Percentiles rank a stretch among this genome's conserved stretches.
Conservation (phyloP, 805 yeast species). For the Deakozyma indianensis region DNA sequence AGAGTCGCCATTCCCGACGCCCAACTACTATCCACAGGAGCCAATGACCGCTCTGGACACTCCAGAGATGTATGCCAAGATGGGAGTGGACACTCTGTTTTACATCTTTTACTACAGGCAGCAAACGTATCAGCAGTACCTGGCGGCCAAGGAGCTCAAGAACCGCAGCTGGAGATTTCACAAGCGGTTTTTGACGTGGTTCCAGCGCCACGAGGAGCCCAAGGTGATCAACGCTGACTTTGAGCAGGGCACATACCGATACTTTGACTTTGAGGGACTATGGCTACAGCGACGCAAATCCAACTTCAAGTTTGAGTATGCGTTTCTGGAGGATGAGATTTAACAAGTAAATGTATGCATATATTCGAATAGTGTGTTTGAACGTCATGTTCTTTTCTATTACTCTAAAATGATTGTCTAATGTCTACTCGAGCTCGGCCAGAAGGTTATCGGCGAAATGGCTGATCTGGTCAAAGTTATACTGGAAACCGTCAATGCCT, state of each 20-base stretch:
- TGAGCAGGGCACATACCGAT: constrained; percentile 49
- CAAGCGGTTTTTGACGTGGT: constrained; percentile 66
- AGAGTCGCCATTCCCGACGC: constrained; percentile 74
- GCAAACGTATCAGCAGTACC: constrained; percentile 54
- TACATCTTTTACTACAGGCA: constrained; percentile 83
- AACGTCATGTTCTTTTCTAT: no score
- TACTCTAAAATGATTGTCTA: neutral
- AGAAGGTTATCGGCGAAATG: constrained; percentile 67
- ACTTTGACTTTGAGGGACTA: constrained; percentile 67
- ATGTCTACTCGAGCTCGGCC: constrained; percentile 13
- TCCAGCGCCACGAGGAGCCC: constrained; percentile 49
- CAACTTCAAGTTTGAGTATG: constrained; percentile 38
- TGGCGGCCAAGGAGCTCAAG: constrained; percentile 69
- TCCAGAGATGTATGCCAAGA: constrained; percentile 45
- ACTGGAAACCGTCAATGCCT: constrained; percentile 69
- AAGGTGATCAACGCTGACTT: constrained; percentile 26
- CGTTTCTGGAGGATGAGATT: constrained; percentile 28
- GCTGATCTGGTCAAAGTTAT: constrained; percentile 55
- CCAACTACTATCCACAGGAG: constrained; percentile 79
- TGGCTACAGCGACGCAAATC: constrained; percentile 51
- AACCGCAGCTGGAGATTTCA: constrained; percentile 76
- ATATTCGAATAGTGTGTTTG: constrained; percentile 2
- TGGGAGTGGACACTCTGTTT: constrained; percentile 78
- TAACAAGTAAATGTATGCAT: constrained; percentile 6
- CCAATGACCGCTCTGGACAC: constrained; percentile 41